These are phyloP conservation scores for Peribolospora baueri DNA, from an alignment of 768 basidiomycete genomes.

Conservation along the genomic window DNA sequence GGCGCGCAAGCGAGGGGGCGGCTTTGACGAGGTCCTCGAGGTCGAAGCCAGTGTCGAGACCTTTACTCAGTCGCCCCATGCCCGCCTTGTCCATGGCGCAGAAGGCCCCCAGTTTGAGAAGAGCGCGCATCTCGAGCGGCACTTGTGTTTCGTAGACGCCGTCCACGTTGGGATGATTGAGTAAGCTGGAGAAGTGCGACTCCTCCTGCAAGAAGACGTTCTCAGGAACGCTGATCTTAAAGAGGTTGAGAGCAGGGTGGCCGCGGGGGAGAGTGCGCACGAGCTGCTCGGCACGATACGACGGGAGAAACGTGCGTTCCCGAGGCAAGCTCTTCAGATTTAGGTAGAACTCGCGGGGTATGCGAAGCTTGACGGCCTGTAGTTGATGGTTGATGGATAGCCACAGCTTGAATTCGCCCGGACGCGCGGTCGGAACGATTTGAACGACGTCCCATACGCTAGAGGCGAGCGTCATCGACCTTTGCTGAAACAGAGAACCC, in stretches of 20 bases:
- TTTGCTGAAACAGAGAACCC: constrained; percentile 19
- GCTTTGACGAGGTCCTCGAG: constrained; percentile 52
- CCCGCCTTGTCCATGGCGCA: constrained; percentile 42
- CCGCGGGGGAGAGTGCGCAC: constrained; percentile 55
- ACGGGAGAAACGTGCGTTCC: background rate
- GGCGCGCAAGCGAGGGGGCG: constrained; percentile 31
- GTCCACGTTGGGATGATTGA: constrained; percentile 81
- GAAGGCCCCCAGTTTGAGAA: constrained; percentile 61
- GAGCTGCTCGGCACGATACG: constrained; percentile 46
- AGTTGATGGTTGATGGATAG: constrained; percentile 56
- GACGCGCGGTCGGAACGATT: constrained; percentile 29
- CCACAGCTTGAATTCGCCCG: constrained; percentile 74
- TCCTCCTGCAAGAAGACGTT: constrained; percentile 58
- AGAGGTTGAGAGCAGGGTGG: constrained; percentile 50
- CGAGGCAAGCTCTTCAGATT: constrained; percentile 47
- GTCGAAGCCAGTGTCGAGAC: constrained; percentile 59
- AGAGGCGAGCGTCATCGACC: constrained; percentile 27
- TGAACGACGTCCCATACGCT: constrained; percentile 83
- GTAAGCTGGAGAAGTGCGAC: constrained; percentile 75
- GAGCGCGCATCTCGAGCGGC: constrained; percentile 52
- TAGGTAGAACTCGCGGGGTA: constrained; percentile 79
- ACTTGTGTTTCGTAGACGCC: constrained; percentile 88
- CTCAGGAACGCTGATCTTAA: constrained; percentile 59
- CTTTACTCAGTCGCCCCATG: constrained; percentile 48
- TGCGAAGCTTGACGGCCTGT: constrained; percentile 52